phyloP scores from a whole-genome alignment of 371 early-diverging fungal genomes.

The Syncephalastrum contaminatum region DNA sequence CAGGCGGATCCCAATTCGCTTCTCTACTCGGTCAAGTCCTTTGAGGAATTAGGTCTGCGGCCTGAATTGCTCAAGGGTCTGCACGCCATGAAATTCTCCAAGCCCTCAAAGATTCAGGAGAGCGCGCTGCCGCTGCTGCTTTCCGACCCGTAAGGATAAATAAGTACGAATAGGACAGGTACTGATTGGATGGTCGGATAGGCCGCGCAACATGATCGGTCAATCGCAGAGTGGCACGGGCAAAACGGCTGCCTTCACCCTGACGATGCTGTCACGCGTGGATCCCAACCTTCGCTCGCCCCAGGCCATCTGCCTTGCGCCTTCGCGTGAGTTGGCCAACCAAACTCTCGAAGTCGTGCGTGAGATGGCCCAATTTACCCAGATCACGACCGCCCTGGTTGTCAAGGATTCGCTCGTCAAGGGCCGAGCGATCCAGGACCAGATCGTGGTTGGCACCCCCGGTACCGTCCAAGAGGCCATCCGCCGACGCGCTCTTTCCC shows the following conservation, averaged over 20 bases:
- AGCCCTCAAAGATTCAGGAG: conserved; percentile 96
- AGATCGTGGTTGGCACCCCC: conserved; percentile 95
- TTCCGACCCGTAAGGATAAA: conserved; percentile 58
- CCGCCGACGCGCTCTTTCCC: conserved; percentile 57
- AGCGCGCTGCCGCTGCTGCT: conserved; percentile 89
- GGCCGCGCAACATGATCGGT: conserved; percentile 50
- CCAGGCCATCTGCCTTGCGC: conserved; percentile 93
- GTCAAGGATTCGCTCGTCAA: conserved; percentile 67
- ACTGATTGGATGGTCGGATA: conserved; percentile 4
- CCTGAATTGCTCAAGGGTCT: conserved; percentile 87
- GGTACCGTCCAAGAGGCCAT: conserved; percentile 85
- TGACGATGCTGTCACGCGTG: conserved; percentile 85
- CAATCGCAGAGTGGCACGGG: conserved; percentile 63
- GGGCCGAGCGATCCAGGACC: conserved; percentile 56
- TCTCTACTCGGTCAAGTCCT: conserved; percentile 74
- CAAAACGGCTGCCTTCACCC: conserved; percentile 97
- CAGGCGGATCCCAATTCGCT: conserved; percentile 68
- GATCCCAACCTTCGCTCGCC: conserved; percentile 49
- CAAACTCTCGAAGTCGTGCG: conserved; percentile 93
- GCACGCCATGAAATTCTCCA: conserved; percentile 90
- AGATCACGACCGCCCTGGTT: conserved; percentile 71
- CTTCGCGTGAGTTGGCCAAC: conserved; percentile 95
- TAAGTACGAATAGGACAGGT: not conserved
- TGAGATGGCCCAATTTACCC: conserved; percentile 87
- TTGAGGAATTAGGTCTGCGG: conserved; percentile 76